These are phyloP conservation scores for Linnemannia exigua DNA, from an alignment of 192 early-diverging fungal genomes.

Conservation along the genomic window DNA sequence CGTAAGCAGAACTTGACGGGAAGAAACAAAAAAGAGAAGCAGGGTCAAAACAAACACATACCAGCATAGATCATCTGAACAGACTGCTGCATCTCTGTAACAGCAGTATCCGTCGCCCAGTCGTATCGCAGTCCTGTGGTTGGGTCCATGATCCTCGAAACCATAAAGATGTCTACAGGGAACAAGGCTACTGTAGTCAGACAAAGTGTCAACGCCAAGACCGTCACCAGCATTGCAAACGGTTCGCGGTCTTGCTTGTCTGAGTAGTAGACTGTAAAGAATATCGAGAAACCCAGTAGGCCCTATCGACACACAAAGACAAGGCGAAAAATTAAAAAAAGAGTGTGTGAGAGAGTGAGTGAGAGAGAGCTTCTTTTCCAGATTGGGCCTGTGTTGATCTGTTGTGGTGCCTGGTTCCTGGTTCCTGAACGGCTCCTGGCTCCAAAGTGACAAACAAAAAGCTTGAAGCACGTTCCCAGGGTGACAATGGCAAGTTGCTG, in stretches of 20 bases:
- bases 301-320: constrained; percentile 25
- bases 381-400: too few species aligned
- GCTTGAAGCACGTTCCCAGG: not conserved
- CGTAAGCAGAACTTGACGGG: not conserved
- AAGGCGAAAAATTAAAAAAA: too few species aligned
- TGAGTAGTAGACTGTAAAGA: constrained; percentile 66
- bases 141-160: constrained; percentile 66
- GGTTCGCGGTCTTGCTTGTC: constrained; percentile 64
- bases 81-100: constrained; percentile 52
- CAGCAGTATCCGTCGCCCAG: constrained; percentile 68
- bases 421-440: not conserved
- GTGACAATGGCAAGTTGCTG: not conserved
- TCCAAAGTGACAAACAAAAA: not conserved
- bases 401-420: too few species aligned
- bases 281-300: constrained; percentile 59
- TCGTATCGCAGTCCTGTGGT: constrained; percentile 65
- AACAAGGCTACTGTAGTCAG: constrained; percentile 63
- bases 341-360: not conserved
- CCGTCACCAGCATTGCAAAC: constrained; percentile 66
- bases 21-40: not conserved
- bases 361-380: not conserved
- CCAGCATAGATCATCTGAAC: constrained; percentile 65
- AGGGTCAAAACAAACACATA: constrained; percentile 20
- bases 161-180: constrained; percentile 71
- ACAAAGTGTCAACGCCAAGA: constrained; percentile 60